These are phyloP conservation scores for Hypoxylon sp. DNA, from an alignment of 2,329 filamentous ascomycete genomes.

Conservation along the genomic window DNA sequence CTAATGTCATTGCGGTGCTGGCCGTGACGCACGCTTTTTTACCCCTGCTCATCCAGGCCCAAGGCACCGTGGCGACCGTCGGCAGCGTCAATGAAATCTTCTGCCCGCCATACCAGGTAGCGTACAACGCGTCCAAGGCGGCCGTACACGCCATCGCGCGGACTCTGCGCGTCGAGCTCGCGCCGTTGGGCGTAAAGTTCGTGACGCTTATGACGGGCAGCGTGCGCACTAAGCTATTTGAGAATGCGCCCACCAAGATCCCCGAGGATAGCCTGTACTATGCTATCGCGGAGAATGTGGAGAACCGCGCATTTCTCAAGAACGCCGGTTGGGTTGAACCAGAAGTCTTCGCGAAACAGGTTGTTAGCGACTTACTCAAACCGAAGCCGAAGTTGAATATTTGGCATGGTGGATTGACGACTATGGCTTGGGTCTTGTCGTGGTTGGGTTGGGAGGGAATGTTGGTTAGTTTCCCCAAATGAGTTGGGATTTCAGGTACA, in stretches of 20 bases:
- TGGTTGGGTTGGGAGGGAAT: constrained; percentile 55
- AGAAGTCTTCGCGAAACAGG: constrained; percentile 51
- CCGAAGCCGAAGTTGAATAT: constrained; percentile 48
- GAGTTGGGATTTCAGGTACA: too few species aligned
- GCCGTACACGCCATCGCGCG: constrained; percentile 48
- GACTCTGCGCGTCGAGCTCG: constrained; percentile 53
- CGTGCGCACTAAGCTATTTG: constrained; percentile 52
- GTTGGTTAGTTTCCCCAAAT: constrained; percentile 47
- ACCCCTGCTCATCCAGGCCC: constrained; percentile 50
- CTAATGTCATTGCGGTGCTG: constrained; percentile 53
- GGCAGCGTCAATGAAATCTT: constrained; percentile 53
- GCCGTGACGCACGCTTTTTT: constrained; percentile 55
- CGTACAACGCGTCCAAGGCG: constrained; percentile 55
- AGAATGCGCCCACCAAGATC: constrained; percentile 48
- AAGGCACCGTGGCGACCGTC: constrained; percentile 49
- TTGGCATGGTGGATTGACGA: constrained; percentile 52
- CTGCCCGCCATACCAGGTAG: constrained; percentile 51
- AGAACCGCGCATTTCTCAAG: constrained; percentile 50
- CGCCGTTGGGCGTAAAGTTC: constrained; percentile 53
- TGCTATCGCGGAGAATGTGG: constrained; percentile 47
- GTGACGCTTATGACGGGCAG: constrained; percentile 53
- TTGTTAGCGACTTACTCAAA: constrained; percentile 51
- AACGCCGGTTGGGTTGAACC: constrained; percentile 47
- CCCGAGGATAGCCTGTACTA: constrained; percentile 53
- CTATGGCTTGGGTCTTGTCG: constrained; percentile 49